phyloP scores from a whole-genome alignment of 2,329 filamentous ascomycete species.

The Ascocoryne sarcoides region DNA sequence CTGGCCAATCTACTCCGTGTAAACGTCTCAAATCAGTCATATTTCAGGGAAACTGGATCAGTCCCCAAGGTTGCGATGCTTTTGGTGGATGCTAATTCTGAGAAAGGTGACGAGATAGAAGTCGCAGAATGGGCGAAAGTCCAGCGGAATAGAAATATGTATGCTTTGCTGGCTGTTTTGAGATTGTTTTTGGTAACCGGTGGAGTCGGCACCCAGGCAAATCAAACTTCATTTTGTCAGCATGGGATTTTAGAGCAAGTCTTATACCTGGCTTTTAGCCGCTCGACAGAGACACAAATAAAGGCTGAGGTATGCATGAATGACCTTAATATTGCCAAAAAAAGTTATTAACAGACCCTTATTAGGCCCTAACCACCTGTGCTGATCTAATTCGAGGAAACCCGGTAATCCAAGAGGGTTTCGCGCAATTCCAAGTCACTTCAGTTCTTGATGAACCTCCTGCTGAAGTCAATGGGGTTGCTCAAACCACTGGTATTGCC shows the following conservation, averaged over 20 bases:
- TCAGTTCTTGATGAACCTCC: conserved; percentile 41
- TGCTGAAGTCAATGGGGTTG: conserved; percentile 31
- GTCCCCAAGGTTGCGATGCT: conserved; percentile 64
- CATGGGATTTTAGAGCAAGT: conserved; percentile 72
- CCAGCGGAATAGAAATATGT: conserved; percentile 82
- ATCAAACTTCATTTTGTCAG: conserved; percentile 80
- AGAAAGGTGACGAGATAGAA: conserved; percentile 45
- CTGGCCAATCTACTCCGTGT: conserved; percentile 80
- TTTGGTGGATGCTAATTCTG: conserved; percentile 50
- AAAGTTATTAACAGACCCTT: background rate
- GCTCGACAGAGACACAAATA: conserved; percentile 63
- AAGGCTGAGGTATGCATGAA: conserved; percentile 58
- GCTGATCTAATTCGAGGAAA: conserved; percentile 85
- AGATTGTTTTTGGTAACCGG: conserved; percentile 77
- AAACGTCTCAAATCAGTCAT: conserved; percentile 86
- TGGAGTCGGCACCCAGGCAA: conserved; percentile 70
- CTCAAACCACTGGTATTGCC: conserved; percentile 40
- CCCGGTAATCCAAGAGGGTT: conserved; percentile 70
- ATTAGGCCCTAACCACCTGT: conserved; percentile 69
- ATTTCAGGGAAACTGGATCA: conserved; percentile 85
- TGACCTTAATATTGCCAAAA: background rate
- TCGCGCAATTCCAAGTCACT: conserved; percentile 76
- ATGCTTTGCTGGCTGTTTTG: conserved; percentile 79
- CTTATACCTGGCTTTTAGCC: conserved; percentile 73
- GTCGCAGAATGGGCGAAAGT: conserved; percentile 66